A percentile compares a stretch with the other conserved stretches of the same genome.
Evolutionary conservation across 1,284 basidiomycete genomes (phyloP).

Genomic region (Pholiota adiposa): DNA sequence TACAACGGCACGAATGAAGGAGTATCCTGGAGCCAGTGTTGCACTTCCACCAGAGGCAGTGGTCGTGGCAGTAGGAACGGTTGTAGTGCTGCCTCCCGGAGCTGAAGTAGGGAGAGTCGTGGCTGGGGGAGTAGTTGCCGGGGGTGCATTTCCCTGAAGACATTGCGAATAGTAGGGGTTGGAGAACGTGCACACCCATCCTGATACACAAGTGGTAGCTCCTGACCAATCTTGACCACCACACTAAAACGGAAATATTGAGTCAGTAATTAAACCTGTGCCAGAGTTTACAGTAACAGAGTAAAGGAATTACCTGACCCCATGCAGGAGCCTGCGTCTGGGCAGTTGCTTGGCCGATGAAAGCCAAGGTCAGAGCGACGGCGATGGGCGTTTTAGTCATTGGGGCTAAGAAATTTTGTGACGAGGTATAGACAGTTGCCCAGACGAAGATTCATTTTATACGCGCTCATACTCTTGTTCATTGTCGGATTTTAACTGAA

Average conservation of each 20-base stretch:
- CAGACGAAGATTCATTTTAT: conserved; percentile 6
- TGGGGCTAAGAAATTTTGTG: neutral
- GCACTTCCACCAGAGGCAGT: conserved; percentile 37
- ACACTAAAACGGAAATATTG: conserved; percentile 34
- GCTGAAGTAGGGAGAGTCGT: conserved; percentile 17
- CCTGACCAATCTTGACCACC: conserved; percentile 55
- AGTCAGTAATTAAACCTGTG: too few relatives aligned
- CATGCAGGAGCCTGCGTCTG: conserved; percentile 34
- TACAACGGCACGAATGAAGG: conserved; percentile 67
- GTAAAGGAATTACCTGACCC: conserved; percentile 31
- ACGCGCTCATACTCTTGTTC: neutral
- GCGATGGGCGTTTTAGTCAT: conserved; percentile 22
- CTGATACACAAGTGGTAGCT: conserved; percentile 48
- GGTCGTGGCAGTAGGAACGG: conserved; percentile 36
- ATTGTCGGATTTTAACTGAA: conserved; percentile 8
- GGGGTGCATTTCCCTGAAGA: conserved; percentile 42
- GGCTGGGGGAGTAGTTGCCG: conserved; percentile 26
- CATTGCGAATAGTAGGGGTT: conserved; percentile 58
- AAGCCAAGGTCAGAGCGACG: conserved; percentile 10
- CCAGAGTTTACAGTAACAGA: neutral
- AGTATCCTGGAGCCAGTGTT: conserved; percentile 54
- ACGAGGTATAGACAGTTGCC: neutral
- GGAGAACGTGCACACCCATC: conserved; percentile 50
- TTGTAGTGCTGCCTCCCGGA: conserved; percentile 15
- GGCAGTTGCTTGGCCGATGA: conserved; percentile 14